Evolutionary conservation across 225 moss, liverwort and hornwort genomes (phyloP), one percentile per base, ranked within the genome.

Genomic region (Physcomitrium patens): DNA sequence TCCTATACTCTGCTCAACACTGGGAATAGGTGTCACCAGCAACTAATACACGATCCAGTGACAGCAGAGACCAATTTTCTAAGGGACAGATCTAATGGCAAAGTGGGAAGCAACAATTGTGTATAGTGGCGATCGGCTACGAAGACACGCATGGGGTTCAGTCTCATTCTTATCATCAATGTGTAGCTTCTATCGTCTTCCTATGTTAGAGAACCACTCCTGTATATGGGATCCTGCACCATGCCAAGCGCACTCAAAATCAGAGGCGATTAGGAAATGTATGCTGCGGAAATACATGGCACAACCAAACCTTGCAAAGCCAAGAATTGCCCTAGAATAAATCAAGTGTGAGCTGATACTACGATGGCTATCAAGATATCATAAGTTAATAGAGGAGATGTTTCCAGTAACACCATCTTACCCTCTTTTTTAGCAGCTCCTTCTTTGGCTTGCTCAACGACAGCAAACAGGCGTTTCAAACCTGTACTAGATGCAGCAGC

Each of bases 351-450:
- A 44, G 59, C 12, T 16, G 27, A 10, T 19, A 65, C n/a, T 46
- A 48, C 45, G 15, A n/a, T 4, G 16, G 23, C 9, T 58, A 57
- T 45, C 20, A 20, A 47, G 13, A 47, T 15, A 49, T 49, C 42
- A 42, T 7, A 46, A 44, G 45, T 11, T 8, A 55, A 45, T 53
- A 12, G 17, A 20, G 13, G 45, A 18, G 27, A 51, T 24, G 20
- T 44, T 51, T 43, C 6, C 28, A 9, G 58, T 16, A 22, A 8
- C 24, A 58, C 58, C 10, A 24, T 52, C 69, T 62, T 78, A 78
- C 91, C 94, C 71, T 94, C 94, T 74, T 94, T 94, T 73, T 94
- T 94, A 3, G 90, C 82, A 78, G 94, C 94, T 49, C 94, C 94
- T 75, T 94, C 91, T 81, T 94, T 94, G 43, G 91, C 94, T 74